phyloP scores from a whole-genome alignment of 139 green algal genomes.

The Nannochloris sp. region DNA sequence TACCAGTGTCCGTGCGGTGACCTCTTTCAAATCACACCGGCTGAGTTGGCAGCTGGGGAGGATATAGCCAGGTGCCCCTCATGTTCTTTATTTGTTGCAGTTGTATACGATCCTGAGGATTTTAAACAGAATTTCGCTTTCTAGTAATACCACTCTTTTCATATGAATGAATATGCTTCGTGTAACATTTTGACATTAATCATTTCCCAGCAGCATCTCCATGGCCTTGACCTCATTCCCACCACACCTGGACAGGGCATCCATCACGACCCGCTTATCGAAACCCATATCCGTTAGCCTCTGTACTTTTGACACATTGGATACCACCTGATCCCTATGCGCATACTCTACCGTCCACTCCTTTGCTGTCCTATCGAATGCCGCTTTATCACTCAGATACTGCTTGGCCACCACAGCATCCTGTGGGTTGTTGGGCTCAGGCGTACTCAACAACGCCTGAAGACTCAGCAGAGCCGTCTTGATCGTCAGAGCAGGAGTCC shows the following conservation, averaged over 20 bases:
- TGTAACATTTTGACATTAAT: too few species aligned
- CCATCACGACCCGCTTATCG: conserved; percentile 21
- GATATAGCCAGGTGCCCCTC: conserved; percentile 91
- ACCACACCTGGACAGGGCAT: conserved; percentile 40
- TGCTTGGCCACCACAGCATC: conserved; percentile 92
- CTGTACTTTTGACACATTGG: conserved; percentile 32
- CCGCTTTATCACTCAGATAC: conserved; percentile 56
- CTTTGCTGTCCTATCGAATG: conserved; percentile 59
- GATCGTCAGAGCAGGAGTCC: conserved; percentile 88
- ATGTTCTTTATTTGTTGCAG: conserved; percentile 87
- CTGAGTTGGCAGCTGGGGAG: conserved; percentile 61
- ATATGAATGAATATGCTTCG: too few species aligned
- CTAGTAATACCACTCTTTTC: background rate
- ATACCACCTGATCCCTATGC: conserved; percentile 18
- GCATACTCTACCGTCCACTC: conserved; percentile 44
- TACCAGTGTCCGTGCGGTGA: conserved; percentile 93
- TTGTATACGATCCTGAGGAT: conserved; percentile 82
- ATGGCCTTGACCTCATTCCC: conserved; percentile 71
- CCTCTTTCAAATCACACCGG: conserved; percentile 89
- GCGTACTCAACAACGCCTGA: conserved; percentile 86
- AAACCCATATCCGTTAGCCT: conserved; percentile 82
- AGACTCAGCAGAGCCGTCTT: conserved; percentile 94
- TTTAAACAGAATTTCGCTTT: conserved; percentile 3
- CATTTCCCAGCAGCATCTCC: conserved; percentile 51
- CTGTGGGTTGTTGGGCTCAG: conserved; percentile 89